phyloP scores from a whole-genome alignment of 2,329 filamentous ascomycete genomes.

The Ophiostoma piceae region DNA sequence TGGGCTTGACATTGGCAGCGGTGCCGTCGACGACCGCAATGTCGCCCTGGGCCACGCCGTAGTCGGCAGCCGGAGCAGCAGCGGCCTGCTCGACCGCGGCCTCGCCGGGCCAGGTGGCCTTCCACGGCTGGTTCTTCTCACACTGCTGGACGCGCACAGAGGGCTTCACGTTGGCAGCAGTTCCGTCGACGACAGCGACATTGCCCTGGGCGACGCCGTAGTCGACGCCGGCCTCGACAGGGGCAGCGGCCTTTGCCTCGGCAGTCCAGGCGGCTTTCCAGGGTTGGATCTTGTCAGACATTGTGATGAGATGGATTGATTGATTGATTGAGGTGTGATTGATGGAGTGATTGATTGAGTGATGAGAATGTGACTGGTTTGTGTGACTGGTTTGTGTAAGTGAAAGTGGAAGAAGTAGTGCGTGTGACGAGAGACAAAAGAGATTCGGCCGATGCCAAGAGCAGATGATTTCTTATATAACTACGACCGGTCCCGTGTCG shows the following conservation, averaged over 20 bases:
- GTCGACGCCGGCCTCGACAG: not conserved
- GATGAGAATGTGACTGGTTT: not conserved
- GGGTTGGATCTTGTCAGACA: slow-evolving; percentile 24
- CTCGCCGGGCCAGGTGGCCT: slow-evolving; percentile 23
- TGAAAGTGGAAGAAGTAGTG: not conserved
- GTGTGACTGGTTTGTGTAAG: not conserved
- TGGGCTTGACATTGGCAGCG: slow-evolving; percentile 25
- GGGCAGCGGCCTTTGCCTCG: not conserved
- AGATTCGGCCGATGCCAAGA: not conserved
- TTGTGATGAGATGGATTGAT: not conserved
- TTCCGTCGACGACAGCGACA: slow-evolving; percentile 24
- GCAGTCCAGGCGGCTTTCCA: slow-evolving; percentile 26
- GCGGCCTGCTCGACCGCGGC: not conserved
- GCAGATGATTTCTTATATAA: not conserved
- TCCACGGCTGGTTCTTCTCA: slow-evolving; percentile 25
- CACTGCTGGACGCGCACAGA: slow-evolving; percentile 18
- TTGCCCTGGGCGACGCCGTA: slow-evolving; percentile 22
- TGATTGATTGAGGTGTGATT: not conserved
- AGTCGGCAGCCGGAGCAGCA: not conserved
- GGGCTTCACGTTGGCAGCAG: slow-evolving; percentile 25
- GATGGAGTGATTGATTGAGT: too few species aligned
- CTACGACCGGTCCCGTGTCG: not conserved
- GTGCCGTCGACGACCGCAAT: slow-evolving; percentile 25
- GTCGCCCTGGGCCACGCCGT: slow-evolving; percentile 21
- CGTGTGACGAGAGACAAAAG: not conserved